Evolutionary conservation across 129 eudicot genomes (phyloP), one percentile per base, ranked within the genome.

Genomic region (Escallonia rubra): DNA sequence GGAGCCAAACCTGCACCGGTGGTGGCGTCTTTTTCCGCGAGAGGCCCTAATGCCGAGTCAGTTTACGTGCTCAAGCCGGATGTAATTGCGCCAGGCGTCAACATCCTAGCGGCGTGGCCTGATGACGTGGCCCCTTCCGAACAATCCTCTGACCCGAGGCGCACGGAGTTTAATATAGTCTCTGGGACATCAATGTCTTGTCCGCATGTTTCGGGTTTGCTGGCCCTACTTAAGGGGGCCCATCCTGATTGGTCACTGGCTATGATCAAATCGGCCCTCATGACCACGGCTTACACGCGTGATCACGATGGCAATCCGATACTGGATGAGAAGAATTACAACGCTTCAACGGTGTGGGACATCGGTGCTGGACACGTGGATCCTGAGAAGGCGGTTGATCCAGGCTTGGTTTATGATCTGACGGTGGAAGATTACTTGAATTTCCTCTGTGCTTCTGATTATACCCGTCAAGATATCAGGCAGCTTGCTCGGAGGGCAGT

Each of bases 161-260:
- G 80, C 46, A 72, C 90, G 2, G 75, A 81, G 2, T 92, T 92
- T 67, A 89, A 86, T 54, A 82, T 92, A 38, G 51, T 64, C 7
- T 92, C 98, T 0, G 98, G 98, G 23, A 89, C 98, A 12, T 92
- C 98, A 0, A 88, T 89, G 98, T 81, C 98, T 0, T 88, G 96
- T 69, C 98, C 98, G 2, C 98, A 92, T 60, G 91, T 80, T 6
- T 81, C 96, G 0, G 98, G 98, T 41, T 67, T 89, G n/a, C 88
- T 86, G 0, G 95, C 95, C 13, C 70, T 92, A 56, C 78, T 89
- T 6, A 92, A 92, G 76, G 96, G 96, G 16, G 91, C 95, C 34
- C 95, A 89, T 67, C 91, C 96, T 9, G 95, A 89, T 57, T 92
- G 98, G 98, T 80, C 96, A 39, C 95, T 96, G 0, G 98, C 98